phyloP scores from a whole-genome alignment of 306 rosid genomes.

The Prunus mongolica region DNA sequence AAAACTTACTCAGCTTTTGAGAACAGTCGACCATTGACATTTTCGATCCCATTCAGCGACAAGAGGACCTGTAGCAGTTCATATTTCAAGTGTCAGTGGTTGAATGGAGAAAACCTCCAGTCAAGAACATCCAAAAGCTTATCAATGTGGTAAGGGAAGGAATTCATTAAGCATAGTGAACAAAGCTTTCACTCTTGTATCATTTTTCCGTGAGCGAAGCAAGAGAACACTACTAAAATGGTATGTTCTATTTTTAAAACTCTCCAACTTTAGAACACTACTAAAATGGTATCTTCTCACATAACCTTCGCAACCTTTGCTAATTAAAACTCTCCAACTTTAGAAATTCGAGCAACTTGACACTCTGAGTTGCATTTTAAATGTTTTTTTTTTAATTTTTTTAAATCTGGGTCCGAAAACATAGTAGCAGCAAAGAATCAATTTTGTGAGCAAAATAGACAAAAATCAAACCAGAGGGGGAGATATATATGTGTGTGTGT shows the following conservation, averaged over 20 bases:
- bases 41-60: slow-evolving; percentile 65
- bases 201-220: not conserved
- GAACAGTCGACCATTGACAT: slow-evolving; percentile 49
- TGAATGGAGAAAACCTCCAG: not conserved
- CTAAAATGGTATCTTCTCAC: not conserved
- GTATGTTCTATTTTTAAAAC: not conserved
- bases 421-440: not conserved
- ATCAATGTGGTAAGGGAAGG: not conserved
- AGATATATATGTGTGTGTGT: not conserved
- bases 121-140: slow-evolving; percentile 3
- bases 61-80: slow-evolving; percentile 56
- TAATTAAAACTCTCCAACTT: not conserved
- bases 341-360: not conserved
- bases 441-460: not conserved
- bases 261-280: not conserved
- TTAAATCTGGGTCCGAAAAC: not conserved
- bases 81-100: not conserved
- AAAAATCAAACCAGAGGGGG: not conserved
- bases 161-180: not conserved
- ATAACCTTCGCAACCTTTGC: not conserved
- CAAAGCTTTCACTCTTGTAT: not conserved
- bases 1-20: slow-evolving; percentile 79
- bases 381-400: not conserved
- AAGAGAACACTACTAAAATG: not conserved
- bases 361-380: not conserved